These are phyloP conservation scores for Biancaea sappan DNA, from an alignment of 306 rosid genomes.

Conservation along the genomic window DNA sequence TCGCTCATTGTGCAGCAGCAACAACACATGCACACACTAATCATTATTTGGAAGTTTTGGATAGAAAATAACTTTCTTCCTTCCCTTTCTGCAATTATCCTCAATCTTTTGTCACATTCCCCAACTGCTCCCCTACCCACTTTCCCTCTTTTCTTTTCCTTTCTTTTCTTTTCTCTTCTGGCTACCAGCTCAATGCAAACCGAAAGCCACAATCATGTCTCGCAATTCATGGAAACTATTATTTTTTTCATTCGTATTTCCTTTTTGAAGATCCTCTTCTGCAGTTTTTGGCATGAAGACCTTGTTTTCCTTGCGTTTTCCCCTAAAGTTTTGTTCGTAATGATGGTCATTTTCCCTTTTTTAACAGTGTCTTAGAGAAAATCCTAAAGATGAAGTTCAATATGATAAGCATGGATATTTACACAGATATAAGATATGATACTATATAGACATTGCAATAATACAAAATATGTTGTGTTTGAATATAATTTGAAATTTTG, in stretches of 20 bases:
- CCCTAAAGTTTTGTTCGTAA: not conserved
- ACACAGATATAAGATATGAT: no score
- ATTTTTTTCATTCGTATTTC: not conserved
- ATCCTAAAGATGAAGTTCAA: not conserved
- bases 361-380: not conserved
- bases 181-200: conserved; percentile 41
- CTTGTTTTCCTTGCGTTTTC: not conserved
- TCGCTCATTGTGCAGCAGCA: conserved; percentile 37
- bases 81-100: conserved; percentile 30
- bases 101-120: conserved; percentile 38
- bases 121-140: conserved; percentile 20
- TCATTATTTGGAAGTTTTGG: conserved; percentile 35
- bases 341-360: conserved; percentile 22
- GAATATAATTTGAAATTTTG: no score
- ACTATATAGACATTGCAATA: no score
- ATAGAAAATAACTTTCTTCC: conserved; percentile 30
- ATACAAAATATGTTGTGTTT: no score
- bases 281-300: not conserved
- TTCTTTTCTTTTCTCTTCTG: conserved; percentile 29
- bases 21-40: conserved; percentile 40
- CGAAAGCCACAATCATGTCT: conserved; percentile 9
- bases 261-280: not conserved
- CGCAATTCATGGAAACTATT: not conserved
- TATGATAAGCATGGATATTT: no score
- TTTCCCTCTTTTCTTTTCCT: conserved; percentile 17